Evolutionary conservation across 805 yeast genomes (phyloP), one percentile per base, ranked within the genome.

Genomic region (Candida multigemmis): DNA sequence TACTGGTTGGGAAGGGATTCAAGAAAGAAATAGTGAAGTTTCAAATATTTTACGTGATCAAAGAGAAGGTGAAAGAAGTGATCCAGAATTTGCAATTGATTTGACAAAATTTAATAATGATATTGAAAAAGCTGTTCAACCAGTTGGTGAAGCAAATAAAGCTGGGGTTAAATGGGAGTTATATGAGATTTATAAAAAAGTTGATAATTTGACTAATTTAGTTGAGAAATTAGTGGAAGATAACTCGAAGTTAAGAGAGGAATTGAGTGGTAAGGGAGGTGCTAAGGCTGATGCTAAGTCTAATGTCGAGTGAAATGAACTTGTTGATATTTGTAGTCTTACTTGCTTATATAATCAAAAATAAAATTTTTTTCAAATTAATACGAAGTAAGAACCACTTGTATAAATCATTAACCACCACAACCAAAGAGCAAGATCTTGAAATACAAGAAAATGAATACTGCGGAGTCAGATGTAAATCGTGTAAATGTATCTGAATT

Each of bases 111-210:
- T 86, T 75, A 60, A 56, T 13, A 37, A 44, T 9, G 64, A 63
- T 15, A 68, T 82, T 14, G 62, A 64, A 7, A 38, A 47, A 5
- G 60, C 63, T 4, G 70, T 66, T 5, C 83, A 82, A 27, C 82
- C 82, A 2, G 73, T 77, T 4, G 60, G 59, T 14, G 53, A 61
- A 28, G 83, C 82, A 19, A 64, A 58, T 31, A 50, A 53, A 12
- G 50, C 53, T 5, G 80, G 84, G 21, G 56, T 77, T 27, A 69
- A 73, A 23, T 74, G 83, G 82, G 83, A 78, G 41, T 54, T 65
- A 22, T 77, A 63, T 39, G 72, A 65, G 29, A 38, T 79, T 12
- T 69, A 72, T 44, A 42, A 53, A 15, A 72, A 72, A 42, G 48
- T 77, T 20, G 77, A 71, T 28, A 49, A 53, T 21, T 49, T 71